Base-by-base conservation (phyloP, 192 early-diverging fungal species). In the Coemansia sp. region DNA sequence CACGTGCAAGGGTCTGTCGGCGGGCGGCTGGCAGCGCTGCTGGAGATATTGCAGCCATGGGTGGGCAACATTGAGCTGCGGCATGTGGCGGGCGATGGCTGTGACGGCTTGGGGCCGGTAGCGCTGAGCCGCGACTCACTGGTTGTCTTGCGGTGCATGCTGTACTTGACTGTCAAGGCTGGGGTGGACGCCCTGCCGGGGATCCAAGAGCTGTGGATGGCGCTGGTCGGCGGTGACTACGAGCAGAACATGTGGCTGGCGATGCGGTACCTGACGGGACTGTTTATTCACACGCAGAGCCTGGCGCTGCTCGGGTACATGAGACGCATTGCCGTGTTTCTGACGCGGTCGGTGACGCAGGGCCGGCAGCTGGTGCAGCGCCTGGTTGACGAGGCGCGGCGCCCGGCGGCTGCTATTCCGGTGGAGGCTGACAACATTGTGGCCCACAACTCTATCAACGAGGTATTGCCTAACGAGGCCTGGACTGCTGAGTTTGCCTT, bases 141-240 rank as follows among this genome's bases (percentile, higher is more conserved):
- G 64, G 65, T 75, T n/a, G 77, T 74, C 3, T 63, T 84, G 40
- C 81, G 69, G 65, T 84, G 81, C 70, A 65, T 84, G 77, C 65
- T 84, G 74, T 79, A 68, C 29, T 43, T 79, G 66, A 84, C 81
- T 0, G 69, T 65, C 40, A 62, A 63, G 33, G 41, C 76, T 0
- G 77, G 64, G 1, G 36, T 46, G 20, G 74, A 68, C 29, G 61
- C 67, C 0, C 53, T 84, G 47, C 13, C 70, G 12, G 63, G 62
- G 20, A 76, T 79, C 68, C 76, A 84, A 43, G 71, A 29, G 15
- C 73, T 79, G 39, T 84, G 81, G 81, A 39, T 76, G 33, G 73
- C 74, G 38, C 55, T 84, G 12, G 76, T 65, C 1, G 33, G 29
- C 12, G 29, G 36, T 2, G 38, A 47, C 16, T 12, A 46, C 3